phyloP scores from a whole-genome alignment of 306 rosid genomes.

The Cercis canadensis region DNA sequence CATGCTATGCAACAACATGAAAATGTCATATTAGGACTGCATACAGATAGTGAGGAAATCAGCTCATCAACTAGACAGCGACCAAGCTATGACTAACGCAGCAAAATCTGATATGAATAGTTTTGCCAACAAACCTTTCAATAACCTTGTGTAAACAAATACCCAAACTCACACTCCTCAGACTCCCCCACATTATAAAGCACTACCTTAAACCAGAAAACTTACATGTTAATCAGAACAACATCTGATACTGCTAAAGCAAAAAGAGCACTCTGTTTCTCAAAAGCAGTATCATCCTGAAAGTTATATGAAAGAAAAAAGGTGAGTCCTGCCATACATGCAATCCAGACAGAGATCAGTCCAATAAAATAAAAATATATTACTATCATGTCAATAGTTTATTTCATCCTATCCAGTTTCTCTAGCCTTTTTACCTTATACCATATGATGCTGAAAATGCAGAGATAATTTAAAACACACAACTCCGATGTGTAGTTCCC shows the following conservation, averaged over 20 bases:
- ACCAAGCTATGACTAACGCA: conserved; percentile 31
- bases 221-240: conserved; percentile 89
- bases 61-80: too few relatives aligned
- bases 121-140: conserved; percentile 25
- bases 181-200: conserved; percentile 32
- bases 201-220: conserved; percentile 30
- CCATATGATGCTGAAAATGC: too few relatives aligned
- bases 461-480: too few relatives aligned
- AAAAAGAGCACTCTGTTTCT: conserved; percentile 94
- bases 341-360: conserved; percentile 15
- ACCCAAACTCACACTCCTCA: conserved; percentile 21
- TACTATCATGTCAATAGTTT: too few relatives aligned
- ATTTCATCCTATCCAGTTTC: too few relatives aligned
- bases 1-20: conserved; percentile 8
- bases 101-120: conserved; percentile 15
- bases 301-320: conserved; percentile 33
- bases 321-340: conserved; percentile 16
- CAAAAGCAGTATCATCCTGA: conserved; percentile 97
- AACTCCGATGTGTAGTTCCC: too few relatives aligned
- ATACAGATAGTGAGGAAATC: neutral
- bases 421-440: too few relatives aligned
- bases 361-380: conserved; percentile 22
- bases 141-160: neutral
- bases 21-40: neutral
- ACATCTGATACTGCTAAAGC: conserved; percentile 87